Evolutionary conservation across 768 basidiomycete genomes (phyloP), one percentile per base, ranked within the genome.

Genomic region (Lactarius indigo): DNA sequence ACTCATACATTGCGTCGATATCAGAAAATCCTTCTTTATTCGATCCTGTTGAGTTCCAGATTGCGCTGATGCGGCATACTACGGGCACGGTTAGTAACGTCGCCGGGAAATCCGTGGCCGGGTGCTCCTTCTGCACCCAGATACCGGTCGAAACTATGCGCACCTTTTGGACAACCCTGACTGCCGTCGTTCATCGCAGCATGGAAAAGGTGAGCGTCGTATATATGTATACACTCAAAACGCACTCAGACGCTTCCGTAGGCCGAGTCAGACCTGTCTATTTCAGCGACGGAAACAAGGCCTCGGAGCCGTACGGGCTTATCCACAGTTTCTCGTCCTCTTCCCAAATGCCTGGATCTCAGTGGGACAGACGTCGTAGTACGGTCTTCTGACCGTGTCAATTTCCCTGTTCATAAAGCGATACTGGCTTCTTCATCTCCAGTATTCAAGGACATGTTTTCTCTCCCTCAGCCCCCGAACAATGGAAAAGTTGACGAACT

Each of bases 371-470:
- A 52, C 50, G 26, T 52, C 26, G 6, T 52, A 28, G 23, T 52
- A 15, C 50, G 50, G 26, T 52, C 50, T 15, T 52, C 26, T 52
- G 50, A 52, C 13, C 13, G 13, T 52, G 13, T 26, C 26, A 52
- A 52, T 26, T 52, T 52, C 50, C 50, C 12, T 52, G 50, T 52
- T 0, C 50, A 52, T 15, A 52, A 52, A 13, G 50, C 50, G 5
- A 52, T 52, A 26, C 26, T 52, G 13, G 23, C 50, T 2, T 52
- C 77, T 20, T 72, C 78, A 0, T 79, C 79, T 10, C 71, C 76
- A 0, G 72, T 76, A 68, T 81, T 79, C 64, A 68, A 73, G 31
- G 64, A 70, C 23, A 72, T 80, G 61, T 76, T 79, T 57, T 44
- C 65, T 18, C 57, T 75, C 12, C 74, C 75, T 3, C 74, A 78